Conservation (phyloP, 768 basidiomycete genomes). For the Hericium rajendrae region DNA sequence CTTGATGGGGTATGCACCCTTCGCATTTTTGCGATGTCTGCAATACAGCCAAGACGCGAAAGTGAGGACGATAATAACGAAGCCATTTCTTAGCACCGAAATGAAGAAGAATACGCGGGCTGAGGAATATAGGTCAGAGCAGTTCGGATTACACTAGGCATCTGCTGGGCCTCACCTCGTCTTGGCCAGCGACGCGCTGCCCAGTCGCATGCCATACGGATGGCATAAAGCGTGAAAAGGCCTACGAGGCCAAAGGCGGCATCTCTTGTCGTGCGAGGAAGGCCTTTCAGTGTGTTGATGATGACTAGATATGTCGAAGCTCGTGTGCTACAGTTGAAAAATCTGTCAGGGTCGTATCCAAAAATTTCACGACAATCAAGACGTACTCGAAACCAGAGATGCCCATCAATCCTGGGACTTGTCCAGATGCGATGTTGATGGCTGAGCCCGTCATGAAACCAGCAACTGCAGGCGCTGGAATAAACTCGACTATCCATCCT, state of each 20-base stretch:
- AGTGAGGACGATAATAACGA: conserved; percentile 83
- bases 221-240: conserved; percentile 57
- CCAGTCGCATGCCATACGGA: conserved; percentile 47
- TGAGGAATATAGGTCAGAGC: conserved; percentile 16
- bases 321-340: conserved; percentile 50
- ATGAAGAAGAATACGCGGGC: conserved; percentile 72
- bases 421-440: conserved; percentile 79
- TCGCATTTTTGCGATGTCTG: conserved; percentile 43
- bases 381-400: conserved; percentile 75
- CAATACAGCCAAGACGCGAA: conserved; percentile 82
- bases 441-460: conserved; percentile 99
- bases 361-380: neutral
- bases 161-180: conserved; percentile 31
- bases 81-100: conserved; percentile 69
- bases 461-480: conserved; percentile 74
- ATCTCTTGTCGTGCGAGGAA: conserved; percentile 62
- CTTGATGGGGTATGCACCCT: conserved; percentile 74
- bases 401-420: conserved; percentile 86
- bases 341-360: conserved; percentile 1
- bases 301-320: conserved; percentile 80
- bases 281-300: conserved; percentile 85
- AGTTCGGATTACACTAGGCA: neutral
- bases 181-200: conserved; percentile 52
- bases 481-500: conserved; percentile 95
- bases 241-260: conserved; percentile 86